Evolutionary conservation across 1,139 yeast genomes (phyloP).

Genomic region (Williopsis jadinii): DNA sequence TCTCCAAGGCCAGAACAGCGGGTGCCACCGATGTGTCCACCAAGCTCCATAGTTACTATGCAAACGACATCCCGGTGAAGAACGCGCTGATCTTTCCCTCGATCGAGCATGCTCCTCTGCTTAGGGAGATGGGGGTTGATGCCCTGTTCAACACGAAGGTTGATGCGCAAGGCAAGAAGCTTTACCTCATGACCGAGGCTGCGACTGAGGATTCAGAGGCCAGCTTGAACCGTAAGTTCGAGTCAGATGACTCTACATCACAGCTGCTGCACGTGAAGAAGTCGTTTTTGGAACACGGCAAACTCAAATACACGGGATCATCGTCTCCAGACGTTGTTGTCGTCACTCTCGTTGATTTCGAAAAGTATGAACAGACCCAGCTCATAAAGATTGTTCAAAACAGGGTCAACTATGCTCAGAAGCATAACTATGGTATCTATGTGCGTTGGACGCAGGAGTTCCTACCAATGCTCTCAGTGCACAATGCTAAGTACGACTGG

Average conservation of each 20-base stretch:
- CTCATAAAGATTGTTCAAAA: conserved; percentile 67
- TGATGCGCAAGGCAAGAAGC: conserved; percentile 36
- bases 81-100: conserved; percentile 58
- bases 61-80: conserved; percentile 38
- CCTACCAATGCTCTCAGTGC: conserved; percentile 45
- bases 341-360: conserved; percentile 79
- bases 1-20: background rate
- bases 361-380: conserved; percentile 52
- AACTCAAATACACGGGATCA: conserved; percentile 40
- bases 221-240: conserved; percentile 33
- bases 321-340: conserved; percentile 61
- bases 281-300: conserved; percentile 59
- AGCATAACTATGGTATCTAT: conserved; percentile 69
- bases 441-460: conserved; percentile 82
- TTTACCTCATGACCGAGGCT: conserved; percentile 41
- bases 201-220: conserved; percentile 22
- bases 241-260: conserved; percentile 29
- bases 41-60: conserved; percentile 33
- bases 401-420: conserved; percentile 73
- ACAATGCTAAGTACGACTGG: conserved; percentile 42
- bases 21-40: conserved; percentile 16
- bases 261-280: conserved; percentile 38
- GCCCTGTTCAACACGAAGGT: conserved; percentile 40
- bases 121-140: conserved; percentile 44
- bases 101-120: conserved; percentile 54